These are phyloP conservation scores for Curvularia lunata DNA, from an alignment of 2,329 filamentous ascomycete species.

Conservation along the genomic window DNA sequence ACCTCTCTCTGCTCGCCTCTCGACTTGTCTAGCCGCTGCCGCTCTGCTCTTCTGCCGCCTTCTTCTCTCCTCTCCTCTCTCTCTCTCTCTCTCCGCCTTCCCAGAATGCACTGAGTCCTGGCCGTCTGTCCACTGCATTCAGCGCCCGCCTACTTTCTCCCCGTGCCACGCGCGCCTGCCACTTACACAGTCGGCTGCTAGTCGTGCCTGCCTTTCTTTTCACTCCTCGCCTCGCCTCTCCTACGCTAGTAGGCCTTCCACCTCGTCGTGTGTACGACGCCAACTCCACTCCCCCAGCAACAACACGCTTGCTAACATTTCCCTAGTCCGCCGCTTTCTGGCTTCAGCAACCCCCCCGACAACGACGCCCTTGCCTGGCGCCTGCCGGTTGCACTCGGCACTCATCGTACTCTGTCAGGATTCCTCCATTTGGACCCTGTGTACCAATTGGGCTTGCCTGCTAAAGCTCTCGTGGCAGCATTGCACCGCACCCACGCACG, in stretches of 20 bases:
- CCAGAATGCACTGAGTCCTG: conserved; percentile 31
- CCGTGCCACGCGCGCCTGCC: conserved; percentile 12
- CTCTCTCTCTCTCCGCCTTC: not conserved
- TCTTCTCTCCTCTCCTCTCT: not conserved
- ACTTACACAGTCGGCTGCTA: conserved; percentile 8
- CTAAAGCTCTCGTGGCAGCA: conserved; percentile 17
- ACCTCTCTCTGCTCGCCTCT: not conserved
- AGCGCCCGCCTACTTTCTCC: conserved; percentile 13
- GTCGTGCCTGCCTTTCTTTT: conserved; percentile 24
- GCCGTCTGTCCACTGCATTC: conserved; percentile 21
- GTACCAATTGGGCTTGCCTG: conserved; percentile 16
- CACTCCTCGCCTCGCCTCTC: conserved; percentile 3
- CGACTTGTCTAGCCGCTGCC: too few species aligned
- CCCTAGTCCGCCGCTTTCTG: conserved; percentile 18
- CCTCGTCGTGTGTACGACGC: conserved; percentile 32
- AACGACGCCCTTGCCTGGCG: conserved; percentile 27
- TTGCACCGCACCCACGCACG: conserved; percentile 46
- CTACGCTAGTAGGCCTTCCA: conserved; percentile 21
- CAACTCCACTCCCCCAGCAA: conserved; percentile 28
- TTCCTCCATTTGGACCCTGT: conserved; percentile 34
- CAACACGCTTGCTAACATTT: conserved; percentile 14
- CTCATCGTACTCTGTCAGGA: conserved; percentile 28
- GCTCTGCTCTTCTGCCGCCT: not conserved
- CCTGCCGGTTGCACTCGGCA: conserved; percentile 31
- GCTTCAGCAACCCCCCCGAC: conserved; percentile 12